Base-by-base conservation (phyloP, 768 basidiomycete species). In the Porpolomopsis calyptriformis region DNA sequence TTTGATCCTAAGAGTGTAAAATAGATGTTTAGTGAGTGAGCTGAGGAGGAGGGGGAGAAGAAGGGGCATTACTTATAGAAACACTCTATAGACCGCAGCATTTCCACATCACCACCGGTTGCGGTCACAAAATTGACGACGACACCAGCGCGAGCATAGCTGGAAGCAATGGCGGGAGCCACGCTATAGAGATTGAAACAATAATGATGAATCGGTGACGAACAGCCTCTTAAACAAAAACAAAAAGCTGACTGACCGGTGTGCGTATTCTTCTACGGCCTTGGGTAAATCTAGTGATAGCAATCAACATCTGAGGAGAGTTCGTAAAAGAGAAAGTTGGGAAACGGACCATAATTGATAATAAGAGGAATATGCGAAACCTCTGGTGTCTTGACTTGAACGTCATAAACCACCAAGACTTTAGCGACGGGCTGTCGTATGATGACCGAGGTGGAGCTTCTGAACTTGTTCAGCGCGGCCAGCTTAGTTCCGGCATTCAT, bases 1-100 rank as follows among this genome's bases (percentile, higher is more conserved):
- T 90, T 91, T 91, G 71, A 85, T 85, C 70, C 82, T 85, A n/a
- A n/a, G n/a, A n/a, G 43, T 16, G 45, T 31, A 49, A 23, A 38
- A 19, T 10, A 31, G 43, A n/a, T n/a, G 16, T n/a, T n/a, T n/a
- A 16, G 50, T 61, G n/a, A 62, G 56, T 26, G 14, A 44, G 6
- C 18, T 33, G 24, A 36, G 39, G n/a, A 25, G 34, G 48, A 29
- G 33, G 40, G 14, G 35, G 26, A 38, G 10, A 11, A 31, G 20
- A 46, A 14, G 35, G 29, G 24, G 60, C 63, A 49, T n/a, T 44
- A 89, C 88, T 90, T 90, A 75, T 94, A 97, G 69, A 91, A 94
- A 74, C 92, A 94, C 71, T 98, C 94, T 73, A 97, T 97, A 55
- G 87, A 88, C 58, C 94, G 78, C 51, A 98, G 70, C 92, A 97